Conservation (phyloP, 2,329 filamentous ascomycete genomes). For the Penicillium sp. region DNA sequence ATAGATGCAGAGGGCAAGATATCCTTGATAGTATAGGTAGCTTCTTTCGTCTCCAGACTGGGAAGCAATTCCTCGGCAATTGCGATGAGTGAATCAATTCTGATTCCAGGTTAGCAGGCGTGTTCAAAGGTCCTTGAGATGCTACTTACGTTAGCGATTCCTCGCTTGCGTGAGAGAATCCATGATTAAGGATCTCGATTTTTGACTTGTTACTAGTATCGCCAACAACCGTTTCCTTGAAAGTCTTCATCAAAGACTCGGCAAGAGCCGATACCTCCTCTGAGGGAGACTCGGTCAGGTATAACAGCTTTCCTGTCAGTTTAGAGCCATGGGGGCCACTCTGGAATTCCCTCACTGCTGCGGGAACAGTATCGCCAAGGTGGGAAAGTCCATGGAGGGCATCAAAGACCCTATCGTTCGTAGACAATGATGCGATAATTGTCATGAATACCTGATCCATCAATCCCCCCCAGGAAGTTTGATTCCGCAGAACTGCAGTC, state of each 20-base stretch:
- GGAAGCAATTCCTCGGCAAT: slow-evolving; percentile 56
- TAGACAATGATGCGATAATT: slow-evolving; percentile 48
- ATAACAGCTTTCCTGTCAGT: slow-evolving; percentile 57
- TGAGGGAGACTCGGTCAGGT: slow-evolving; percentile 57
- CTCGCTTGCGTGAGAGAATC: slow-evolving; percentile 50
- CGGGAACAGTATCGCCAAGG: slow-evolving; percentile 45
- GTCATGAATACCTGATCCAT: slow-evolving; percentile 41
- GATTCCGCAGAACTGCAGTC: slow-evolving; percentile 43
- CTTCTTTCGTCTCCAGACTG: slow-evolving; percentile 31
- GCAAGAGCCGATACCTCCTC: slow-evolving; percentile 54
- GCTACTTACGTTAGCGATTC: slow-evolving; percentile 52
- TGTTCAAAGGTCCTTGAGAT: neutral
- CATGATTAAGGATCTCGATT: slow-evolving; percentile 58
- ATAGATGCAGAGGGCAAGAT: slow-evolving; percentile 66
- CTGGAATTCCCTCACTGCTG: slow-evolving; percentile 49
- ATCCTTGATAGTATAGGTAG: slow-evolving; percentile 37
- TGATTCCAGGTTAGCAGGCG: slow-evolving; percentile 37
- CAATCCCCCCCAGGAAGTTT: slow-evolving; percentile 37
- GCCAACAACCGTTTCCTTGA: slow-evolving; percentile 42
- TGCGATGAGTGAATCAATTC: slow-evolving; percentile 60
- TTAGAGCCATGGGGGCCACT: slow-evolving; percentile 51
- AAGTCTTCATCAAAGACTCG: slow-evolving; percentile 36
- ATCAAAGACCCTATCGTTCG: slow-evolving; percentile 39
- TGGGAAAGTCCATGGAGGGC: slow-evolving; percentile 51
- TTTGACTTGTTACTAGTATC: slow-evolving; percentile 50